Conservation (phyloP, 768 basidiomycete species). For the Cystobasidium tubakii region DNA sequence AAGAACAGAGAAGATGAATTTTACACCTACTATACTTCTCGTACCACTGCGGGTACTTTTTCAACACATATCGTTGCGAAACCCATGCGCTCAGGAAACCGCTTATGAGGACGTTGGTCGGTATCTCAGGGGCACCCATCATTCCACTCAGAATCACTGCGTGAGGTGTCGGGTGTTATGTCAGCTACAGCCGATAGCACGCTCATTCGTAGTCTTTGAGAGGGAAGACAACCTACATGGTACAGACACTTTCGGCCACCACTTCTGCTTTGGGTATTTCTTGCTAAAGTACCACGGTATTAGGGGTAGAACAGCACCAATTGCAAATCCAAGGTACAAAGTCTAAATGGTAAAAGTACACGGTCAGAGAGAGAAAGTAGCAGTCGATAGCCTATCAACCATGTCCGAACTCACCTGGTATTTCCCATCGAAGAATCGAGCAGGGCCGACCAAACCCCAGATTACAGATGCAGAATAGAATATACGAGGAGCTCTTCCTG, state of each 20-base stretch:
- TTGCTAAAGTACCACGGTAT: conserved; percentile 43
- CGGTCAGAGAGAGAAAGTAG: no score
- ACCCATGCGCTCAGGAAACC: conserved; percentile 44
- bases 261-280: conserved; percentile 32
- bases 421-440: conserved; percentile 46
- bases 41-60: conserved; percentile 42
- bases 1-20: background rate
- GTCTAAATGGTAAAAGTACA: background rate
- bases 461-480: conserved; percentile 43
- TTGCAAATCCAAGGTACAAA: conserved; percentile 45
- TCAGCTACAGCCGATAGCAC: no score
- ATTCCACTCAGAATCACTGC: conserved; percentile 43
- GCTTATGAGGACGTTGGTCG: conserved; percentile 44
- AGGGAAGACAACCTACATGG: conserved; percentile 32
- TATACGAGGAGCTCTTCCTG: conserved; percentile 41
- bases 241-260: conserved; percentile 32
- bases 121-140: conserved; percentile 44
- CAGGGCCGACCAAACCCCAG: conserved; percentile 39
- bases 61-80: conserved; percentile 42
- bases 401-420: conserved; percentile 42
- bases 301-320: conserved; percentile 44
- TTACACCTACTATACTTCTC: conserved; percentile 38
- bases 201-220: no score
- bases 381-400: no score
- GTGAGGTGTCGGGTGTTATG: no score